phyloP scores from a whole-genome alignment of 768 basidiomycete species.

The Tulasnella sp. region DNA sequence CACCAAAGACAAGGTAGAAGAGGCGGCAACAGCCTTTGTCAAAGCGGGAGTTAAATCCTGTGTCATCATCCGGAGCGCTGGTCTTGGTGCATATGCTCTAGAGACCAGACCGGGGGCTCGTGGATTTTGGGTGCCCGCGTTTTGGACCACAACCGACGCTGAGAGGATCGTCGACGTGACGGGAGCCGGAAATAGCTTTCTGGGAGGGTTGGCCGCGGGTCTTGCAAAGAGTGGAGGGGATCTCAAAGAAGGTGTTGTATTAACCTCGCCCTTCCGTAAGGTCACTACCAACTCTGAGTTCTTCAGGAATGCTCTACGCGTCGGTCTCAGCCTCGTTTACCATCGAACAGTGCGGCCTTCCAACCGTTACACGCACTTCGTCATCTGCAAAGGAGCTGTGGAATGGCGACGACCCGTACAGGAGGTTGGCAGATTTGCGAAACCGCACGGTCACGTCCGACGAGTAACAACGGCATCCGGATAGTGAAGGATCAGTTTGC shows the following conservation, averaged over 20 bases:
- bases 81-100: conserved; percentile 56
- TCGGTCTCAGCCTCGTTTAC: conserved; percentile 71
- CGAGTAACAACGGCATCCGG: not conserved
- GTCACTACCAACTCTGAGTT: not conserved
- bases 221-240: conserved; percentile 43
- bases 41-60: conserved; percentile 40
- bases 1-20: conserved; percentile 45
- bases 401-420: conserved; percentile 60
- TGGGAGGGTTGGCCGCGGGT: conserved; percentile 76
- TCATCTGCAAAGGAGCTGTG: conserved; percentile 31
- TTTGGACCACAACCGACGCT: conserved; percentile 40
- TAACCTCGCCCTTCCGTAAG: conserved; percentile 18
- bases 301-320: conserved; percentile 55
- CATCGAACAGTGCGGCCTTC: conserved; percentile 75
- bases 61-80: conserved; percentile 67
- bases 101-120: conserved; percentile 26
- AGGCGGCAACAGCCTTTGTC: conserved; percentile 51
- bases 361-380: conserved; percentile 31
- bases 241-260: conserved; percentile 46
- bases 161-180: conserved; percentile 68
- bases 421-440: not conserved
- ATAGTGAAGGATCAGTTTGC: not conserved
- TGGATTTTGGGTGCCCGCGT: conserved; percentile 61
- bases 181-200: conserved; percentile 85
- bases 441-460: conserved; percentile 25